A percentile compares a stretch with the other conserved stretches of the same genome.
Evolutionary conservation across 2,329 filamentous ascomycete species (phyloP).

Genomic region (Paracamarosporium sp.): DNA sequence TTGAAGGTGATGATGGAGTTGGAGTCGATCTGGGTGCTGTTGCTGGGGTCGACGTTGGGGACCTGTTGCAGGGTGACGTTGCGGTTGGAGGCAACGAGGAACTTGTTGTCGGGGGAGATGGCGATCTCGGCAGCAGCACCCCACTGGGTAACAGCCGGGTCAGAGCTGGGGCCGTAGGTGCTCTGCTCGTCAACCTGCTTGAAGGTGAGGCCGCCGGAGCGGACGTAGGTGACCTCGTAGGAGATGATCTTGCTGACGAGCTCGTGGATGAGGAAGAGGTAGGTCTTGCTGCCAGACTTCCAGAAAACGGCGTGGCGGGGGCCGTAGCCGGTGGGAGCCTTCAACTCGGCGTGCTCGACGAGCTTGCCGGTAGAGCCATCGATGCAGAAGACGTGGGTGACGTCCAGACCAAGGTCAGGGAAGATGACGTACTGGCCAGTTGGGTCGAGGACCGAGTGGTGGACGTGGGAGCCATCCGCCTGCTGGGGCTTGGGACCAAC

Average conservation of each 20-base stretch:
- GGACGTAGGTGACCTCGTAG: conserved; percentile 62
- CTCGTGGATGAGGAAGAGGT: conserved; percentile 69
- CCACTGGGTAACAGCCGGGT: conserved; percentile 24
- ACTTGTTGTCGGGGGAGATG: conserved; percentile 63
- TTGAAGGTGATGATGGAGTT: conserved; percentile 66
- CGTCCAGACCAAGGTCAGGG: conserved; percentile 71
- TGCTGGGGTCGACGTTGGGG: conserved; percentile 53
- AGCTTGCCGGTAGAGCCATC: conserved; percentile 52
- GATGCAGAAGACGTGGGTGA: conserved; percentile 66
- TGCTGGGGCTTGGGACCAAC: conserved; percentile 48
- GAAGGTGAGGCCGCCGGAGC: conserved; percentile 53
- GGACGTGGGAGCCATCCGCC: conserved; percentile 65
- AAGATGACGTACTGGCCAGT: conserved; percentile 68
- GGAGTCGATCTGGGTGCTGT: conserved; percentile 42
- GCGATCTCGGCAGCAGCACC: conserved; percentile 63
- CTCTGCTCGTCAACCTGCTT: conserved; percentile 56
- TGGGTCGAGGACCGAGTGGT: conserved; percentile 70
- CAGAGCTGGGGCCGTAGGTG: conserved; percentile 35
- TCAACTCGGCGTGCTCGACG: conserved; percentile 54
- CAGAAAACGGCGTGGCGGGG: conserved; percentile 71
- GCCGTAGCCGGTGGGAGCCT: conserved; percentile 61
- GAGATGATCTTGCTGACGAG: conserved; percentile 63
- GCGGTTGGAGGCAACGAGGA: conserved; percentile 72
- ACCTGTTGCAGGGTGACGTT: conserved; percentile 58
- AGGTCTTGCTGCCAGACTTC: conserved; percentile 38